Evolutionary conservation across 2,329 filamentous ascomycete genomes (phyloP).

Genomic region (Aspergillus piperis): DNA sequence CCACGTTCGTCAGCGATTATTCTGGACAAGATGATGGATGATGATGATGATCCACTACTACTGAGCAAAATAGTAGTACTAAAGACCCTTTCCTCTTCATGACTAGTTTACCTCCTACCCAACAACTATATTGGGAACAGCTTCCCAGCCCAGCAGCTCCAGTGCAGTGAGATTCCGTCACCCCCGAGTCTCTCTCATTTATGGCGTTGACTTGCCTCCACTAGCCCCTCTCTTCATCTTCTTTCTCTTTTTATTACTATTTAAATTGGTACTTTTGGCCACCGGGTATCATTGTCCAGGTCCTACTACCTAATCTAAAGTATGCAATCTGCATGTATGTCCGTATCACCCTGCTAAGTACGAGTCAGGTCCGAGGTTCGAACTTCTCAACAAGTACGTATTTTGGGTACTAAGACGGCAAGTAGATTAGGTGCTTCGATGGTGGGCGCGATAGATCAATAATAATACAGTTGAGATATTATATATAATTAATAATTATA

Average conservation of each 20-base stretch:
- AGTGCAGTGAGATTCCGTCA: background rate
- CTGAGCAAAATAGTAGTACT: background rate
- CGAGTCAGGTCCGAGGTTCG: constrained; percentile 2
- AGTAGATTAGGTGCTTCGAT: background rate
- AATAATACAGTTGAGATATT: background rate
- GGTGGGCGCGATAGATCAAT: background rate
- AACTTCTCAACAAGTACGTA: background rate
- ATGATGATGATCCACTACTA: background rate
- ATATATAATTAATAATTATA: no score
- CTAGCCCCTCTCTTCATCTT: background rate
- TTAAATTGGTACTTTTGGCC: background rate
- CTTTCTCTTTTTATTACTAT: background rate
- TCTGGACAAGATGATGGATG: background rate
- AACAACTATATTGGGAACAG: background rate
- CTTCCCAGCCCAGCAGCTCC: background rate
- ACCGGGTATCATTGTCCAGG: background rate
- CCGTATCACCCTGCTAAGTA: background rate
- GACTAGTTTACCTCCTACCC: background rate
- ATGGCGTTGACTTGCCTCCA: background rate
- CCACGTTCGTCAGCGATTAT: background rate
- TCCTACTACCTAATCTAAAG: background rate
- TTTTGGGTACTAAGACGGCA: background rate
- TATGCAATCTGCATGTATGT: background rate
- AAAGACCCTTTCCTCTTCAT: background rate
- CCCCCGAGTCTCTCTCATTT: background rate